Percentiles rank a stretch among this genome's conserved stretches.
These are phyloP conservation scores for Leptographium procerum DNA, from an alignment of 2,329 filamentous ascomycete genomes.

Conservation along the genomic window DNA sequence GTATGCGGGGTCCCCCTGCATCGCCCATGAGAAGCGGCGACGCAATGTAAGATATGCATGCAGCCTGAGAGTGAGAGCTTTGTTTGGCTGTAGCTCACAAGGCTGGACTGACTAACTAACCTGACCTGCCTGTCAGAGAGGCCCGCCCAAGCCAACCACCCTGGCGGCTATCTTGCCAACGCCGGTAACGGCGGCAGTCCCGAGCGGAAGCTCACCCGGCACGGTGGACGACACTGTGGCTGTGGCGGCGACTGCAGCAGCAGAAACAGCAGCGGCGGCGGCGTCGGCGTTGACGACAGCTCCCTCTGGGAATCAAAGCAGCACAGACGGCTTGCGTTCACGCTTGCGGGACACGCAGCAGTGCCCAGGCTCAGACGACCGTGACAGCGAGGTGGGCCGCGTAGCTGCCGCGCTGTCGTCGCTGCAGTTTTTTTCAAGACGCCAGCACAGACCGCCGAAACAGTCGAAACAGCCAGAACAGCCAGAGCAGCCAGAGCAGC, in stretches of 20 bases:
- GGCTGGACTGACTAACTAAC: not conserved
- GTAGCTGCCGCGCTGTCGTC: constrained; percentile 8
- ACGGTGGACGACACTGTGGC: not conserved
- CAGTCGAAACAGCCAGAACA: too few species aligned
- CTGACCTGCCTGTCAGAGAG: constrained; percentile 1
- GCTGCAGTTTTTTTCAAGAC: too few species aligned
- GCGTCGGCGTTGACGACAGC: too few species aligned
- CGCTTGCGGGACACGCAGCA: not conserved
- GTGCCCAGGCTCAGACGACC: too few species aligned
- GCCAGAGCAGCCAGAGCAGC: too few species aligned
- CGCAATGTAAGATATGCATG: constrained; percentile 6
- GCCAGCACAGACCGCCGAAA: too few species aligned
- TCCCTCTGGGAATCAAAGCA: too few species aligned
- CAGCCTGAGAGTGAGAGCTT: not conserved
- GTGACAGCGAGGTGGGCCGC: constrained; percentile 4
- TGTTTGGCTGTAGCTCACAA: too few species aligned
- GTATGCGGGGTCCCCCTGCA: constrained; percentile 6
- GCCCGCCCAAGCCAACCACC: constrained; percentile 2
- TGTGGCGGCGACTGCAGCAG: too few species aligned
- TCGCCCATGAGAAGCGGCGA: constrained; percentile 10
- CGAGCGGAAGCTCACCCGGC: too few species aligned
- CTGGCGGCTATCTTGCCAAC: constrained; percentile 6
- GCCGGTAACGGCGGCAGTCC: not conserved
- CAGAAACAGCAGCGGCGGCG: too few species aligned
- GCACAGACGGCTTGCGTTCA: not conserved